Evolutionary conservation across 1,284 basidiomycete genomes (phyloP).

Genomic region (Marasmius fiardii): DNA sequence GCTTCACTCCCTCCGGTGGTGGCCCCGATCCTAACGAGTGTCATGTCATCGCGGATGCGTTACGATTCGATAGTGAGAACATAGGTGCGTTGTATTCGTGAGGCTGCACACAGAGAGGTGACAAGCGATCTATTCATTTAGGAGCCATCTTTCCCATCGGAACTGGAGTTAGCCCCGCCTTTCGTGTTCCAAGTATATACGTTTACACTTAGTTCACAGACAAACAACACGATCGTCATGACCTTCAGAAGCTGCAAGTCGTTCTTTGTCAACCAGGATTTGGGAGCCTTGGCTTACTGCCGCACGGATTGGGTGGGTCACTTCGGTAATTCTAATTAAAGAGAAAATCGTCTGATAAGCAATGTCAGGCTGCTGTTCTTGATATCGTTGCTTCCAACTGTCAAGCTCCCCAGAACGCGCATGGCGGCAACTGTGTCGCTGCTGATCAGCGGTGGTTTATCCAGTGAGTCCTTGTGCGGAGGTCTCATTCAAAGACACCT

Average conservation of each 20-base stretch:
- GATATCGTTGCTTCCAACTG: constrained; percentile 39
- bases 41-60: constrained; percentile 43
- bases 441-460: constrained; percentile 43
- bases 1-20: constrained; percentile 39
- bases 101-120: too few species aligned
- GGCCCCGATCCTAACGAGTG: constrained; percentile 46
- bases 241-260: constrained; percentile 32
- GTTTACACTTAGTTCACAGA: constrained; percentile 14
- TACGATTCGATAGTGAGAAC: constrained; percentile 44
- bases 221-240: constrained; percentile 32
- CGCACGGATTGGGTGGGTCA: constrained; percentile 34
- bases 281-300: constrained; percentile 29
- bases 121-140: too few species aligned
- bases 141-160: constrained; percentile 30
- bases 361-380: constrained; percentile 31
- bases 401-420: constrained; percentile 43
- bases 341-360: background rate
- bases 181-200: constrained; percentile 4
- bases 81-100: constrained; percentile 25
- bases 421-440: constrained; percentile 46
- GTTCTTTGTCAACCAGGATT: constrained; percentile 39
- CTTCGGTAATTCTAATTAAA: background rate
- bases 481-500: too few species aligned
- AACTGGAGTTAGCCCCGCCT: constrained; percentile 22
- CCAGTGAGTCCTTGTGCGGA: constrained; percentile 29